A percentile compares a stretch with the other conserved stretches of the same genome.
Evolutionary conservation across 2,329 filamentous ascomycete genomes (phyloP).

Genomic region (Acephala macrosclerotiorum): DNA sequence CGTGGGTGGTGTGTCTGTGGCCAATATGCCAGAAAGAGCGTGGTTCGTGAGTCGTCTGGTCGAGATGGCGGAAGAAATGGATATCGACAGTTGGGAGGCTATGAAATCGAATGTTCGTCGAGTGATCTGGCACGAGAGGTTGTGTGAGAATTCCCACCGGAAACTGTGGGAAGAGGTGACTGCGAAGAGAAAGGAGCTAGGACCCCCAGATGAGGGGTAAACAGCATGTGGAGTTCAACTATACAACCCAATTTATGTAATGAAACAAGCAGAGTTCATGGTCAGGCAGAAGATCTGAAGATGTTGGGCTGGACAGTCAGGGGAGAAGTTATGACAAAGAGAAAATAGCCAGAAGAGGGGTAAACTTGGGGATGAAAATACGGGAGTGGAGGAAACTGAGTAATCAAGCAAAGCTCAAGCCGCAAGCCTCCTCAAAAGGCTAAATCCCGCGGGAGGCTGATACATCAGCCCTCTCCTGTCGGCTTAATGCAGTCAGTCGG

Average conservation of each 20-base stretch:
- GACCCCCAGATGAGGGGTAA: no score
- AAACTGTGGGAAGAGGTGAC: conserved; percentile 24
- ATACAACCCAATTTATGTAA: no score
- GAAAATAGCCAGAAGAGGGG: conserved; percentile 1
- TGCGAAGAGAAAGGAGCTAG: conserved; percentile 6
- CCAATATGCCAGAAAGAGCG: conserved; percentile 17
- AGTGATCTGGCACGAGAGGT: conserved; percentile 27
- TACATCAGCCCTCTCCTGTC: neutral
- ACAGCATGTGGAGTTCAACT: no score
- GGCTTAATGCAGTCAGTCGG: neutral
- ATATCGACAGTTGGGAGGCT: conserved; percentile 18
- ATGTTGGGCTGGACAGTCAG: no score
- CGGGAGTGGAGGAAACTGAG: neutral
- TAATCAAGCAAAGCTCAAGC: neutral
- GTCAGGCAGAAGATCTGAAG: no score
- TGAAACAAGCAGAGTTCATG: no score
- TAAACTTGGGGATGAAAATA: neutral
- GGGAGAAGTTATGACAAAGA: conserved; percentile 18
- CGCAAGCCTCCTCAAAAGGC: neutral
- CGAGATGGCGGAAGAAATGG: conserved; percentile 23
- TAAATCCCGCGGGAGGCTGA: neutral
- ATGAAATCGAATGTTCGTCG: conserved; percentile 17
- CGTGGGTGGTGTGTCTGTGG: conserved; percentile 22
- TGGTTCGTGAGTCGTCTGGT: conserved; percentile 29
- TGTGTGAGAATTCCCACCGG: conserved; percentile 17